Percentiles rank a stretch among this genome's conserved stretches.
Conservation (phyloP, 768 basidiomycete genomes). For the Suillus weaverae region DNA sequence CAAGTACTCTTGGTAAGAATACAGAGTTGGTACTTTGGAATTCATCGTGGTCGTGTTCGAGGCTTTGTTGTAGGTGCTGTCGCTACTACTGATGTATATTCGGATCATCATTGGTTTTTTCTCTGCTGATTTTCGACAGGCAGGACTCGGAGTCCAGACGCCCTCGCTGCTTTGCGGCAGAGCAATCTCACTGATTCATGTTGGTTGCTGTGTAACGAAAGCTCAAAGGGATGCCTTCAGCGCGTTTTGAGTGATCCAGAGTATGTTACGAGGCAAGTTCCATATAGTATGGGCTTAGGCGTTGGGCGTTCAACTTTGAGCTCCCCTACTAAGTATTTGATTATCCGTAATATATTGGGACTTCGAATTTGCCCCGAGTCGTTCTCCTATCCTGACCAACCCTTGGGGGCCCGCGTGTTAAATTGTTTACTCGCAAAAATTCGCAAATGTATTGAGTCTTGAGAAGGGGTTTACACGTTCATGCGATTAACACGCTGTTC, state of each 20-base stretch:
- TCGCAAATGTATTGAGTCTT: not conserved
- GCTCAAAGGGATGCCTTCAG: not conserved
- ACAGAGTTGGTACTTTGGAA: not conserved
- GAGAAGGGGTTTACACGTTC: not conserved
- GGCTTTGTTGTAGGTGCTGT: not conserved
- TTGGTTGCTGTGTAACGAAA: not conserved
- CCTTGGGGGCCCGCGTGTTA: not conserved
- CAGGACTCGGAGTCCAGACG: not conserved
- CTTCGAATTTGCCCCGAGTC: not conserved
- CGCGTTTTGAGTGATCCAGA: not conserved
- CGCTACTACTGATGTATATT: not conserved
- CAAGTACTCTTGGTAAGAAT: not conserved
- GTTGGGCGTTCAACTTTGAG: too few species aligned
- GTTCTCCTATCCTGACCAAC: not conserved
- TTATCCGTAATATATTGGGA: not conserved
- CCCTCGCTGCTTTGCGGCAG: not conserved
- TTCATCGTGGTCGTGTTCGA: not conserved
- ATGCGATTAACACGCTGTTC: not conserved
- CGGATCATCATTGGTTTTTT: not conserved
- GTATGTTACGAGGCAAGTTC: not conserved
- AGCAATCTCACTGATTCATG: not conserved
- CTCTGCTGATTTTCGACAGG: not conserved
- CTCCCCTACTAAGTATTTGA: too few species aligned
- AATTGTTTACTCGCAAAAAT: not conserved
- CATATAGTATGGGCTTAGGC: too few species aligned